Base-by-base conservation (phyloP, 768 basidiomycete species). In the Mycena maculata region DNA sequence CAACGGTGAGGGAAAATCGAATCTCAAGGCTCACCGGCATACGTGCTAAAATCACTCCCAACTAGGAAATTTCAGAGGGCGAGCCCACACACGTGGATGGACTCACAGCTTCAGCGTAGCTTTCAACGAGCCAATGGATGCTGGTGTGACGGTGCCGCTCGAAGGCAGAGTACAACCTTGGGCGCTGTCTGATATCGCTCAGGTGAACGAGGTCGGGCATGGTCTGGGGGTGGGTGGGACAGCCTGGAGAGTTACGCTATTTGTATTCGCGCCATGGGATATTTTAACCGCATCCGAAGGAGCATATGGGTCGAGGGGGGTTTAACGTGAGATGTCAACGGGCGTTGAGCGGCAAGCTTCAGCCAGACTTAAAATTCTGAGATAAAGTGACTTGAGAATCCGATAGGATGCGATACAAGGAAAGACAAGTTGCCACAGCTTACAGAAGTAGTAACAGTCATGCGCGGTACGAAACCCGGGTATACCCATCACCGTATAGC, bases 101-200 rank as follows among this genome's bases (percentile, higher is more conserved):
- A 63, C 61, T 55, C 33, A 90, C 89, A 68, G 80, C 77, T 75
- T 92, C 91, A 12, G 89, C 90, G 41, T 90, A 78, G 69, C 85
- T 81, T 73, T 92, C 88, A 16, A 85, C 78, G 0, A 86, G 57
- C 83, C 86, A 84, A 65, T 90, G 90, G 8, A 82, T 75, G 36
- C 80, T 62, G 45, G 60, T 56, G 36, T 70, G 64, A 6, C 69
- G 60, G 23, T 59, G 42, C 23, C 69, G 69, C 16, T 70, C 69
- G 31, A 65, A 70, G 8, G 38, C 41, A 15, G 30, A 12, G 20
- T 58, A 56, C 2, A 48, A 3, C 15, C 61, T 45, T n/a, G 61
- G 53, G 5, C 61, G 61, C 53, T 48, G 53, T 38, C 61, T 11
- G 45, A 63, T 55, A 39, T 63, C 53, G 33, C 53, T 55, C 16